Evolutionary conservation across 2,329 filamentous ascomycete species (phyloP).

Genomic region (Colletotrichum trifolii): DNA sequence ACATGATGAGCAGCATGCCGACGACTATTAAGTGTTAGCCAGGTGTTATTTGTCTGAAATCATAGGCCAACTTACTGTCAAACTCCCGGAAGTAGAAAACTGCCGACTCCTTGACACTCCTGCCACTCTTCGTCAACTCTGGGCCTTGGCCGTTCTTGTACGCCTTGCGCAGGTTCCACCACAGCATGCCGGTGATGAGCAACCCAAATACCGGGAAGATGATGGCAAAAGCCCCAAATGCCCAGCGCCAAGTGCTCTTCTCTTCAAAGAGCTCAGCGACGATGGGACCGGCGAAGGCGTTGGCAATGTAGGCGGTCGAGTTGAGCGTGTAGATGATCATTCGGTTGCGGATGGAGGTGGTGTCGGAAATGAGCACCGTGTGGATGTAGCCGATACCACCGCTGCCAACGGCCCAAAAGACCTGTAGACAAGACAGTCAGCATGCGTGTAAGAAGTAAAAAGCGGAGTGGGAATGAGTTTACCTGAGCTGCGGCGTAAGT

Average conservation of each 20-base stretch:
- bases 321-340: slow-evolving; percentile 46
- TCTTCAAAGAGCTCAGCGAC: slow-evolving; percentile 41
- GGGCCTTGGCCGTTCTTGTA: slow-evolving; percentile 36
- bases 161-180: slow-evolving; percentile 36
- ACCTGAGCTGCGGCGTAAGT: slow-evolving; percentile 53
- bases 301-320: slow-evolving; percentile 50
- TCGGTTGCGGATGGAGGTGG: slow-evolving; percentile 44
- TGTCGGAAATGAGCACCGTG: slow-evolving; percentile 47
- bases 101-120: slow-evolving; percentile 24
- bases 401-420: slow-evolving; percentile 67
- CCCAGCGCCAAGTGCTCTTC: slow-evolving; percentile 44
- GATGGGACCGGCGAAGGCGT: slow-evolving; percentile 44
- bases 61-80: slow-evolving; percentile 41
- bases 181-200: slow-evolving; percentile 32
- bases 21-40: slow-evolving; percentile 40
- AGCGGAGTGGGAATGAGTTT: background rate
- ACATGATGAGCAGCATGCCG: slow-evolving; percentile 61
- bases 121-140: slow-evolving; percentile 40
- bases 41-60: fast-evolving
- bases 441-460: fast-evolving
- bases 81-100: slow-evolving; percentile 39
- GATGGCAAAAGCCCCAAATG: slow-evolving; percentile 68
- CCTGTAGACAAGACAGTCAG: slow-evolving; percentile 38
- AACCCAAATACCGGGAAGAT: slow-evolving; percentile 55
- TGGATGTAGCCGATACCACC: slow-evolving; percentile 44